Percentiles rank a stretch among this genome's conserved stretches.
Evolutionary conservation across 179 eudicot species (phyloP).

Genomic region (Sideroxylon spinosum): DNA sequence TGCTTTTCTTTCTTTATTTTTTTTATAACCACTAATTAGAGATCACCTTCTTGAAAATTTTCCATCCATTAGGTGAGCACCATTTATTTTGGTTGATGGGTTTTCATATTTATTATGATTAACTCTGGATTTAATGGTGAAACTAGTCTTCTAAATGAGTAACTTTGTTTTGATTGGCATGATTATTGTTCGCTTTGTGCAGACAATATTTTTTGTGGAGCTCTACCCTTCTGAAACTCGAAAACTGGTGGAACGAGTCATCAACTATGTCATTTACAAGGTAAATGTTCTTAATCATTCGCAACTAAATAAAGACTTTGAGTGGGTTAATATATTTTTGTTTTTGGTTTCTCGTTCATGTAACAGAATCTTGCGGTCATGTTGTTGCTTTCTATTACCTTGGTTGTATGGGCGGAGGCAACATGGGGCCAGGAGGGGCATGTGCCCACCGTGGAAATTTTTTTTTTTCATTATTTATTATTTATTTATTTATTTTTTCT

Average conservation of each 20-base stretch:
- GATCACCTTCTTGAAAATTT: background rate
- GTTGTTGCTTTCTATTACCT: background rate
- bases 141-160: conserved; percentile 7
- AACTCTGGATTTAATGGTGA: background rate
- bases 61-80: background rate
- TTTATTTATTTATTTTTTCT: no score
- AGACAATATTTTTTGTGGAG: conserved; percentile 81
- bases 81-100: conserved; percentile 3
- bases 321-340: background rate
- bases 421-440: no score
- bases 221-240: conserved; percentile 72
- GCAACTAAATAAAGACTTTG: background rate
- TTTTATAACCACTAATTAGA: background rate
- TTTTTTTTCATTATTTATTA: no score
- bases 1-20: no score
- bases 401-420: no score
- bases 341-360: background rate
- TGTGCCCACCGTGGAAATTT: no score
- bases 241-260: conserved; percentile 75
- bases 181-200: conserved; percentile 27
- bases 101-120: conserved; percentile 12
- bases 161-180: conserved; percentile 8
- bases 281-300: conserved; percentile 27
- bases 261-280: conserved; percentile 89
- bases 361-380: background rate